Evolutionary conservation across 2,329 filamentous ascomycete species (phyloP), one percentile per base, ranked within the genome.

Genomic region (Cladosporium halotolerans): DNA sequence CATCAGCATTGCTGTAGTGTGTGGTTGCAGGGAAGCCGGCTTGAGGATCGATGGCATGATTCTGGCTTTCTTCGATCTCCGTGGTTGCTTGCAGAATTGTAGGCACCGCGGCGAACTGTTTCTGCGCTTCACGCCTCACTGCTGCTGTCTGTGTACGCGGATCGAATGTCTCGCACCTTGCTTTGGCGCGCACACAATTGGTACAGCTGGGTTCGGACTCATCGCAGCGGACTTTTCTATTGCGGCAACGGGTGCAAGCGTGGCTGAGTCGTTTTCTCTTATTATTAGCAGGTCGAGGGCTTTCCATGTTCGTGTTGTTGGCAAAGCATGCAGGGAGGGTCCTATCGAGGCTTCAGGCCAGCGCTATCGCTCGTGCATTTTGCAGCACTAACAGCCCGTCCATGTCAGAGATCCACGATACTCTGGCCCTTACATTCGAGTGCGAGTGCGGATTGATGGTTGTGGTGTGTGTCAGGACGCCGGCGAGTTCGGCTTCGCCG

Each of bases 261-360:
- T 50, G 47, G 47, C 47, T 50, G 16, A 50, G 16, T 7, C 47
- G 47, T 50, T 50, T 50, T 7, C 47, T 34, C 34, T 50, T 50
- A 18, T 18, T 18, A 18, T 18, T 18, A 28, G 23, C 23, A 5
- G 38, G 47, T 16, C 14, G 28, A n/a, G 13, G 47, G 47, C 14
- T 50, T 38, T 50, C 39, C 47, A 49, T 49, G 9, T 23, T 19
- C 40, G 38, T 28, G 23, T 28, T 28, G 23, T 28, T 28, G 5
- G 23, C 23, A 5, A 5, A 7, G 4, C 7, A 28, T 28, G 23
- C 5, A 28, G 23, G 23, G 23, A 28, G 23, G 23, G 7, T 7
- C 23, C 23, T 18, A 18, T 18, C 16, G 16, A 18, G 16, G 16
- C 16, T 28, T 28, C 5, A 28, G 7, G 23, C 23, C 23, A 28